Evolutionary conservation across 2,329 filamentous ascomycete species (phyloP), one percentile per base, ranked within the genome.

Genomic region (Claviceps arundinis): DNA sequence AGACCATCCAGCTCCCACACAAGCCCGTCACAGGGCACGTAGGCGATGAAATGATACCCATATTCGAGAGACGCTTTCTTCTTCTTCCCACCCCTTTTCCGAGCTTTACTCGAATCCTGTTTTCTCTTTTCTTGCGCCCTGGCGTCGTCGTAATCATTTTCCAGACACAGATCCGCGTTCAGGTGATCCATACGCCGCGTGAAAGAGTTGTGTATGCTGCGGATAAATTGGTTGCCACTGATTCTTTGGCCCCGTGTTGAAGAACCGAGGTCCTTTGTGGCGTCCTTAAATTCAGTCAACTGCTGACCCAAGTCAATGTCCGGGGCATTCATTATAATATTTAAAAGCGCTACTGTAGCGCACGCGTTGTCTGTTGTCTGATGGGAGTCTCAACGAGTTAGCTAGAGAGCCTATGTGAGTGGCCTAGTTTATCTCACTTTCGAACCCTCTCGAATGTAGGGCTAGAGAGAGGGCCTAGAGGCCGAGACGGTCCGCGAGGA

Each of bases 1-100:
- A 96, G 72, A 4, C 91, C 91, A 65, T 97, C 91, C 5, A 97
- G 80, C 64, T 90, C 87, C 89, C 89, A 96, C 14, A 95, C 78
- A 52, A 80, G 73, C 2, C 80, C 82, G n/a, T 77, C 74, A 14
- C 82, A 77, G 2, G 88, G 87, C 34, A 96, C 82, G 62, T 91
- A 95, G 6, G 89, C 90, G 56, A 95, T 85, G 65, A 93, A 97
- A 63, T 97, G 91, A 62, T 85, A 93, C 0, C 80, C 82, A 13
- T 78, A 75, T n/a, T 87, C 78, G 0, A 74, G 68, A 6, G 76
- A 70, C 4, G 68, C 70, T 47, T 72, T 72, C 37, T 67, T 68
- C 22, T 49, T 57, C 14, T 62, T 72, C 42, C 64, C 70, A 52
- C 58, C 14, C 26, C 44, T 14, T 40, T 26, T 24, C n/a, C 48